Percentiles rank a stretch among this genome's conserved stretches.
These are phyloP conservation scores for Venustampulla echinocandica DNA, from an alignment of 495 filamentous ascomycete species.

Conservation along the genomic window DNA sequence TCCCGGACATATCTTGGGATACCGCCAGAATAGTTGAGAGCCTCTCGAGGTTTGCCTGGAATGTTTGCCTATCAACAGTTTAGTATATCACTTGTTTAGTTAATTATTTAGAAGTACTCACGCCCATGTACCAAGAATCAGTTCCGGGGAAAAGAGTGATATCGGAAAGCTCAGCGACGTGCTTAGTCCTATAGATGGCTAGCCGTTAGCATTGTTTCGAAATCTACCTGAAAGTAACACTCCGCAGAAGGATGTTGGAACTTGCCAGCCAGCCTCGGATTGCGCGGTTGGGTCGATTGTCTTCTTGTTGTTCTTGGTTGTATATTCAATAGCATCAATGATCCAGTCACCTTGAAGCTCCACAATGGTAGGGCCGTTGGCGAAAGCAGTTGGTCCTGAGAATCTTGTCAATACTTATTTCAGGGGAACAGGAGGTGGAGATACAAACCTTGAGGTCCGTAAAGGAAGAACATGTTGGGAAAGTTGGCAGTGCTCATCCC, in stretches of 20 bases:
- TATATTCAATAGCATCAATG: conserved; percentile 35
- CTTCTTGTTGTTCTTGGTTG: conserved; percentile 31
- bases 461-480: conserved; percentile 46
- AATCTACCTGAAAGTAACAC: no score
- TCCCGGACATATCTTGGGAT: conserved; percentile 23
- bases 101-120: neutral
- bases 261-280: conserved; percentile 41
- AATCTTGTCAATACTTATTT: conserved; percentile 8
- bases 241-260: no score
- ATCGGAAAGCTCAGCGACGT: conserved; percentile 31
- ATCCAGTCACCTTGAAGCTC: conserved; percentile 47
- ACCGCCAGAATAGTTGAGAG: conserved; percentile 35
- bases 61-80: conserved; percentile 23
- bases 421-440: conserved; percentile 7
- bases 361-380: conserved; percentile 42
- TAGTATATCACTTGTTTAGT: neutral
- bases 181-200: no score
- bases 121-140: conserved; percentile 37
- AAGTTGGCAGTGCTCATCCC: conserved; percentile 36
- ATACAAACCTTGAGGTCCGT: conserved; percentile 31
- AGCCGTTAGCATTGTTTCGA: no score
- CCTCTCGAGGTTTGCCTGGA: conserved; percentile 34
- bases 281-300: conserved; percentile 36
- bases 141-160: conserved; percentile 28
- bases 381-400: conserved; percentile 36